Percentiles rank a stretch among this genome's conserved stretches.
phyloP scores from a whole-genome alignment of 148 eudicot species.

The Amaranthus palmeri region DNA sequence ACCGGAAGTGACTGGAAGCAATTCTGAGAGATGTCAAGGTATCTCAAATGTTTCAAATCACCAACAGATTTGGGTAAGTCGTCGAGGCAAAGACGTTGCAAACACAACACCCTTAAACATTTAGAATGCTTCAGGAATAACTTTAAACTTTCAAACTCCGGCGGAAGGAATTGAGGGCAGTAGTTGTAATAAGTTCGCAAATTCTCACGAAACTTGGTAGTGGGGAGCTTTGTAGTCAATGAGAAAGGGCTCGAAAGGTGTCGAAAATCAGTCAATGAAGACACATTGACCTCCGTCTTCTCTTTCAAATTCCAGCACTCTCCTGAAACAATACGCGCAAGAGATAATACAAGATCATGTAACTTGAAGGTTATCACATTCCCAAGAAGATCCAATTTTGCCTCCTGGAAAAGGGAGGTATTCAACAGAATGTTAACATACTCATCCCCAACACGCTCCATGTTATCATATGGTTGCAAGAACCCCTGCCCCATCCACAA shows the following conservation, averaged over 20 bases:
- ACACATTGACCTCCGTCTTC: background rate
- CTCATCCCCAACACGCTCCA: conserved; percentile 8
- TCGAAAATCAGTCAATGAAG: background rate
- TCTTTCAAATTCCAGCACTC: background rate
- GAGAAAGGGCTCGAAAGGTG: background rate
- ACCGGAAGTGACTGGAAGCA: background rate
- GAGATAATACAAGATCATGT: conserved; percentile 15
- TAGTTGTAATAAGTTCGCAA: background rate
- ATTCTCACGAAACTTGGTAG: background rate
- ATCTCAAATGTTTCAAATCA: conserved; percentile 13
- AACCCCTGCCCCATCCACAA: conserved; percentile 20
- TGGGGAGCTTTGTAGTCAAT: background rate
- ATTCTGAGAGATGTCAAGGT: conserved; percentile 3
- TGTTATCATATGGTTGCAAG: conserved; percentile 13
- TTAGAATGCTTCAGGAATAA: background rate
- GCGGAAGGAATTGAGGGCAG: background rate
- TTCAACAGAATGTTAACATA: background rate
- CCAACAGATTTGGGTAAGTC: background rate
- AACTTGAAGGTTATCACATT: conserved; percentile 9
- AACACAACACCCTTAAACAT: conserved; percentile 10
- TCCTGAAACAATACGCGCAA: conserved; percentile 12
- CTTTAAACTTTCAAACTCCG: background rate
- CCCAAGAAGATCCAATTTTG: background rate
- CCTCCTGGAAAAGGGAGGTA: conserved; percentile 15
- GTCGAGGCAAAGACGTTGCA: background rate